A percentile compares a stretch with the other conserved stretches of the same genome.
Conservation (phyloP, 2,329 filamentous ascomycete species). For the Fusarium graminum region DNA sequence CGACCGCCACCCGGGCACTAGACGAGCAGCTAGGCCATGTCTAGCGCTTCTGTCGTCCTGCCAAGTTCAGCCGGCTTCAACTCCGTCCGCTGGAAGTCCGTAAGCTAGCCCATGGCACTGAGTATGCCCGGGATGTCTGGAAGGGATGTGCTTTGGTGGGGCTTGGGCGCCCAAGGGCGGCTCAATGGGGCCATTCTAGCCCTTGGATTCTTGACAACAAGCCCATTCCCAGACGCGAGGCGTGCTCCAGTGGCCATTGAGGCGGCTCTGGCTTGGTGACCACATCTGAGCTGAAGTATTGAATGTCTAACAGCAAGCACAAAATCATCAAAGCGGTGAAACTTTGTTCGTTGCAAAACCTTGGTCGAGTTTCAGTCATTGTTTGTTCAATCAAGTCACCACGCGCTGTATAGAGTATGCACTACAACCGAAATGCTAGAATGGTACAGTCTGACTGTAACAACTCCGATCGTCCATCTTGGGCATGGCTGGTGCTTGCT, state of each 20-base stretch:
- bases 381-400: conserved; percentile 12
- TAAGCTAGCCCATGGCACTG: conserved; percentile 7
- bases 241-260: conserved; percentile 18
- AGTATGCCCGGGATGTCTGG: conserved; percentile 28
- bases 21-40: conserved; percentile 16
- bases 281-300: conserved; percentile 23
- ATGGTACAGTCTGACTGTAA: conserved; percentile 1
- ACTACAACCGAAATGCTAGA: conserved; percentile 1
- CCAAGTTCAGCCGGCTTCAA: conserved; percentile 32
- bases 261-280: conserved; percentile 26
- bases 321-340: conserved; percentile 29
- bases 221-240: conserved; percentile 29
- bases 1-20: conserved; percentile 39
- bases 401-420: conserved; percentile 4
- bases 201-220: conserved; percentile 14
- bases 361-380: conserved; percentile 37
- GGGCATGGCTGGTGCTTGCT: conserved; percentile 14
- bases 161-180: conserved; percentile 37
- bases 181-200: conserved; percentile 37
- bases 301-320: conserved; percentile 29
- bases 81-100: conserved; percentile 18
- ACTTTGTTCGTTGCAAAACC: conserved; percentile 26
- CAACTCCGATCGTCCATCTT: conserved; percentile 24
- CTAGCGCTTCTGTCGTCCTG: conserved; percentile 37
- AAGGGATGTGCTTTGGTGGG: conserved; percentile 29